phyloP scores from a whole-genome alignment of 495 filamentous ascomycete genomes.

The Aspergillus incahuasiensis region DNA sequence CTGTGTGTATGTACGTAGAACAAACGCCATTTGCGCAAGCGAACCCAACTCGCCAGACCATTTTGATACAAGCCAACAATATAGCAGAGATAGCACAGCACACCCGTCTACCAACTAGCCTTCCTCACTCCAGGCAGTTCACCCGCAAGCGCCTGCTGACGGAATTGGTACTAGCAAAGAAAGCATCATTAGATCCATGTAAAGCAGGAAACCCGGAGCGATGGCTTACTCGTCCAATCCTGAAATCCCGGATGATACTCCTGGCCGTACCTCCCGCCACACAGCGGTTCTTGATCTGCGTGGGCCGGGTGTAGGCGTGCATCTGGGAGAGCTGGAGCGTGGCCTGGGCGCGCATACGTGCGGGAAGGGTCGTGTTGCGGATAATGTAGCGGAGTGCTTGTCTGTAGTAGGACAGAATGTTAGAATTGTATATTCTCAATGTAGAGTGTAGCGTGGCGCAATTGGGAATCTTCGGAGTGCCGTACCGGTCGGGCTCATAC shows the following conservation, averaged over 20 bases:
- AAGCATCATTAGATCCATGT: constrained; percentile 22
- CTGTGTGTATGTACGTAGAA: constrained; percentile 14
- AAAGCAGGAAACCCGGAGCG: neutral
- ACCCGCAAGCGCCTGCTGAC: constrained; percentile 81
- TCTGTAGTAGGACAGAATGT: constrained; percentile 40
- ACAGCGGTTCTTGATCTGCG: constrained; percentile 91
- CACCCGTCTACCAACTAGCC: constrained; percentile 79
- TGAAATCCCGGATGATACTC: constrained; percentile 84
- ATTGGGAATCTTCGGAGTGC: neutral
- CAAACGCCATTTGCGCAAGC: constrained; percentile 31
- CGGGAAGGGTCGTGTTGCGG: constrained; percentile 82
- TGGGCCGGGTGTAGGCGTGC: constrained; percentile 88
- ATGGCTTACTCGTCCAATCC: constrained; percentile 74
- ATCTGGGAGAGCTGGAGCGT: constrained; percentile 90
- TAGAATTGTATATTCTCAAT: neutral
- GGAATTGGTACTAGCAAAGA: constrained; percentile 73
- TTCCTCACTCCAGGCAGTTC: constrained; percentile 90
- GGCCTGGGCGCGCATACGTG: constrained; percentile 76
- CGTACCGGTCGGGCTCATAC: constrained; percentile 78
- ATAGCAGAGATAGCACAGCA: too few species aligned
- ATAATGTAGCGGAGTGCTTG: constrained; percentile 95
- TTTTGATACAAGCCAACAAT: constrained; percentile 1
- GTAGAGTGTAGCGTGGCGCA: neutral
- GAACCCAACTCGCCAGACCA: constrained; percentile 20
- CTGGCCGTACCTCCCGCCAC: constrained; percentile 80